phyloP scores from a whole-genome alignment of 768 basidiomycete species.

The Lactarius evosmus region DNA sequence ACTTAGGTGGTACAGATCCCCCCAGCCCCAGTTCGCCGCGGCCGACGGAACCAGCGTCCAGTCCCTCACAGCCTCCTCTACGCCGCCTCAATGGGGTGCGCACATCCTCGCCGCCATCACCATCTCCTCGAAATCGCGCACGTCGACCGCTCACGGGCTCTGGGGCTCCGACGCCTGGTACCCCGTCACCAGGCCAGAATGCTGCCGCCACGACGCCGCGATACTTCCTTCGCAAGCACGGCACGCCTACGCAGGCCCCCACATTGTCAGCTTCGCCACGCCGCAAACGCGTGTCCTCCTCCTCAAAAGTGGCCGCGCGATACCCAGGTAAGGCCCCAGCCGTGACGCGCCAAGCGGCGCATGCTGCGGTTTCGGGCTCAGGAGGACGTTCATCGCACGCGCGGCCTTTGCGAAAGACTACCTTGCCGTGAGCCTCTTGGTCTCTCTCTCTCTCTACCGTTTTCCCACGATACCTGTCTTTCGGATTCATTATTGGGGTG shows the following conservation, averaged over 20 bases:
- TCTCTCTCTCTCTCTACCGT: not conserved
- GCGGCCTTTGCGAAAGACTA: constrained; percentile 24
- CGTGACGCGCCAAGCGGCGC: constrained; percentile 24
- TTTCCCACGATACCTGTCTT: constrained; percentile 5
- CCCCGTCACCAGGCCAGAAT: not conserved
- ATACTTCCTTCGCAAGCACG: constrained; percentile 31
- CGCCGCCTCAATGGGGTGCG: not conserved
- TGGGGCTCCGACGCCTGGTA: not conserved
- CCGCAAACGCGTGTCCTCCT: constrained; percentile 14
- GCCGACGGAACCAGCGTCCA: constrained; percentile 1
- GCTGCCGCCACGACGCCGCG: constrained; percentile 23
- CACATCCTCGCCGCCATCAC: constrained; percentile 7
- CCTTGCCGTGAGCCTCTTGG: constrained; percentile 6
- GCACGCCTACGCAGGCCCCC: not conserved
- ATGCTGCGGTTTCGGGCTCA: constrained; percentile 16
- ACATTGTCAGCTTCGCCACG: constrained; percentile 5
- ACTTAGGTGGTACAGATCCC: not conserved
- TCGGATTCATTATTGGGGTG: constrained; percentile 14
- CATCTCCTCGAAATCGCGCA: constrained; percentile 16
- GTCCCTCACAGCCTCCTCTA: not conserved
- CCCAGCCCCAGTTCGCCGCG: not conserved
- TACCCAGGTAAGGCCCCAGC: constrained; percentile 13
- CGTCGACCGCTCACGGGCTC: not conserved
- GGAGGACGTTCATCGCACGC: constrained; percentile 24
- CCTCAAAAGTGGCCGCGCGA: constrained; percentile 3